These are phyloP conservation scores for Trypanosoma lewisi DNA, from an alignment of 208 protist genomes.

Conservation along the genomic window DNA sequence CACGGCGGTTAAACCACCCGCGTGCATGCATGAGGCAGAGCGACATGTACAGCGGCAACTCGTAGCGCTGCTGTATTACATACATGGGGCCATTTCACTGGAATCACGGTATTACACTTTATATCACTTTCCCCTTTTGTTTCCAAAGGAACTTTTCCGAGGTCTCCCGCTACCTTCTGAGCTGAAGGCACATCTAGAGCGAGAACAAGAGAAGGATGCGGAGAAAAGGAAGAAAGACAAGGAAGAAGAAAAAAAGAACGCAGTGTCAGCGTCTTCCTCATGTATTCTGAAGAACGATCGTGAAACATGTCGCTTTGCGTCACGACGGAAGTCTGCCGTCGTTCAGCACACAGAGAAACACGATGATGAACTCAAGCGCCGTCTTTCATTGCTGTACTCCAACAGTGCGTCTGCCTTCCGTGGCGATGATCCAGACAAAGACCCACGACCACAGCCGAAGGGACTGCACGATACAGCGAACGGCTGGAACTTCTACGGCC, in stretches of 20 bases:
- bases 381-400: conserved; percentile 29
- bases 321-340: conserved; percentile 24
- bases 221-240: no score
- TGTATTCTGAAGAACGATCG: no score
- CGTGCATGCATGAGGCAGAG: conserved; percentile 23
- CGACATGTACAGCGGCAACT: conserved; percentile 11
- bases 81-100: conserved; percentile 32
- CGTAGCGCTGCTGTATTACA: conserved; percentile 29
- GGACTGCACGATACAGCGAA: conserved; percentile 81
- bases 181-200: conserved; percentile 4
- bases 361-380: conserved; percentile 46
- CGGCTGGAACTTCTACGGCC: conserved; percentile 83
- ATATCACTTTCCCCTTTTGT: conserved; percentile 51
- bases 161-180: conserved; percentile 23
- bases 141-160: conserved; percentile 56
- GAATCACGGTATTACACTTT: conserved; percentile 38
- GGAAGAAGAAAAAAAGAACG: no score
- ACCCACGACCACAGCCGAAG: conserved; percentile 75
- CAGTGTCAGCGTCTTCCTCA: no score
- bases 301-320: conserved; percentile 20
- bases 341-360: conserved; percentile 43
- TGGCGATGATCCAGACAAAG: conserved; percentile 45
- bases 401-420: conserved; percentile 30
- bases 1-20: neutral
- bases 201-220: neutral